Evolutionary conservation across 139 green algal genomes (phyloP).

Genomic region (Chlorella vulgaris): DNA sequence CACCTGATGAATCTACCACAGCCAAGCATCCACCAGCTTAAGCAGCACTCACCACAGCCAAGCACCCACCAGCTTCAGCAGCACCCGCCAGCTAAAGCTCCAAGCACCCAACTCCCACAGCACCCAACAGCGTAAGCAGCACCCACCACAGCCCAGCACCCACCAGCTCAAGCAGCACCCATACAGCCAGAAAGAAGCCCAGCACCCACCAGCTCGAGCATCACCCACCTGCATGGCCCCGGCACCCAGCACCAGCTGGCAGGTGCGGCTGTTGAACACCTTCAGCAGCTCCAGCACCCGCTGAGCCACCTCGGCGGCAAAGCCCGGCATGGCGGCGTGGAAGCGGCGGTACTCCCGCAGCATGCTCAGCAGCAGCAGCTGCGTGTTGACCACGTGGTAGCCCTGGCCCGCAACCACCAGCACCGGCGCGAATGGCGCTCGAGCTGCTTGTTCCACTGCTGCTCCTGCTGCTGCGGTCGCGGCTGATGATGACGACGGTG

Average conservation of each 20-base stretch:
- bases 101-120: no score
- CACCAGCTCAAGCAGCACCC: neutral
- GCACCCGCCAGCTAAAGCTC: no score
- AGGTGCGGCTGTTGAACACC: slow-evolving; percentile 87
- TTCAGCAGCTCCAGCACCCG: slow-evolving; percentile 82
- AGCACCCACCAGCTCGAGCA: neutral
- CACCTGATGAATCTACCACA: neutral
- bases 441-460: no score
- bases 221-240: slow-evolving; percentile 81
- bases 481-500: no score
- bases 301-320: slow-evolving; percentile 67
- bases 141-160: neutral
- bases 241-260: slow-evolving; percentile 90
- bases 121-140: no score
- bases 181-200: neutral
- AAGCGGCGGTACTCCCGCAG: slow-evolving; percentile 63
- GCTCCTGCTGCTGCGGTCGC: neutral
- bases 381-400: slow-evolving; percentile 69
- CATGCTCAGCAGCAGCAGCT: slow-evolving; percentile 70
- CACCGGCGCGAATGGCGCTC: neutral
- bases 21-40: neutral
- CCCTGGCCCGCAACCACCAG: slow-evolving; percentile 46
- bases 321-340: slow-evolving; percentile 44
- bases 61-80: no score
- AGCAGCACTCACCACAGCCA: neutral